Percentiles rank a stretch among this genome's conserved stretches.
Conservation (phyloP, 2,329 filamentous ascomycete genomes). For the Mollisiaceae sp. region DNA sequence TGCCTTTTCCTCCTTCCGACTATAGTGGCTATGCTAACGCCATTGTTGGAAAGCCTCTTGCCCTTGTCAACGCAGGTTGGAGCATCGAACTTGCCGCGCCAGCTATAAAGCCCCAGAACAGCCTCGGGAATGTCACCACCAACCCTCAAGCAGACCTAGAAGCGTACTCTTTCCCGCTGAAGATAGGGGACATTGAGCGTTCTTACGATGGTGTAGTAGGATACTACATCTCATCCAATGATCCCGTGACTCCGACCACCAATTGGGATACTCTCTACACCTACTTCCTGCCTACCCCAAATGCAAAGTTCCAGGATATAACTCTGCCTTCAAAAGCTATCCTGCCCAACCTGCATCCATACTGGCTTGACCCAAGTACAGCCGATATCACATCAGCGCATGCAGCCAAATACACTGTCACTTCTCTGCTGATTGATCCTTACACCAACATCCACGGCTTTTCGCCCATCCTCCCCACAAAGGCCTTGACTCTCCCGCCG, state of each 20-base stretch:
- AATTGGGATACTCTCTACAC: background rate
- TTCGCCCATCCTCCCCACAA: conserved; percentile 16
- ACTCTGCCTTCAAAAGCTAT: conserved; percentile 7
- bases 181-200: conserved; percentile 20
- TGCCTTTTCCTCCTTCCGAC: conserved; percentile 20
- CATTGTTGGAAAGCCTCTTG: conserved; percentile 48
- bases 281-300: background rate
- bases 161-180: conserved; percentile 14
- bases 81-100: conserved; percentile 45
- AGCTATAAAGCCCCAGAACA: conserved; percentile 9
- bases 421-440: conserved; percentile 24
- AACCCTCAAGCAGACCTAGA: conserved; percentile 13
- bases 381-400: conserved; percentile 1
- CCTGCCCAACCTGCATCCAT: conserved; percentile 15
- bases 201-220: conserved; percentile 24
- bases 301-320: background rate
- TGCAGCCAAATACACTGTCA: conserved; percentile 11
- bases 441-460: conserved; percentile 22
- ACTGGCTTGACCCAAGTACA: conserved; percentile 14
- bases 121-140: background rate
- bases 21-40: conserved; percentile 20
- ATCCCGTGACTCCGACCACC: background rate
- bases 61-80: conserved; percentile 48
- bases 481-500: conserved; percentile 9
- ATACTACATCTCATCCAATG: conserved; percentile 18